Evolutionary conservation across 345 rosid species (phyloP), one percentile per base, ranked within the genome.

Genomic region (Durio zibethinus): DNA sequence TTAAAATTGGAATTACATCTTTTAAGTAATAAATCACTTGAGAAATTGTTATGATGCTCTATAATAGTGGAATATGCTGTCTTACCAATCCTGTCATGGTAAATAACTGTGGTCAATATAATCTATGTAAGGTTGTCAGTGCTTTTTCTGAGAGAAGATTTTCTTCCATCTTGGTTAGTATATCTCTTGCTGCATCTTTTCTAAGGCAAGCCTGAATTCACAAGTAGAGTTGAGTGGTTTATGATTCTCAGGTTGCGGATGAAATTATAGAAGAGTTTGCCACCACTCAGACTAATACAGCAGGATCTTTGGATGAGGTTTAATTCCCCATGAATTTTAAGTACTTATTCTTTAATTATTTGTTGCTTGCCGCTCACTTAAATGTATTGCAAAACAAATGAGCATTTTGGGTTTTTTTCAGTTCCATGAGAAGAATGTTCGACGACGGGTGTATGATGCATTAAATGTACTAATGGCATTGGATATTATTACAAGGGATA

Each of bases 351-450:
- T 71, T 20, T 68, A 43, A 29, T 14, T 11, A 74, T 73, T 23
- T 14, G 54, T 78, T 65, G 42, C 50, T 5, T 76, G 54, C 42
- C 67, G 2, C 45, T 40, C 63, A 9, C 42, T 54, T 11, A 52
- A 59, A 10, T 79, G 35, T 56, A 12, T 48, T 29, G 66, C 33
- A 53, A 72, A 27, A 23, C 1, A 45, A 56, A 25, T 10, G 20
- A 61, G 33, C 27, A 62, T 64, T 27, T 73, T 72, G 57, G 16
- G 1, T 6, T n/a, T 25, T n/a, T 25, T 80, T 76, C 78, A 86
- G 85, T 86, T 78, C 68, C 80, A 84, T 40, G 87, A 84, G 79
- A 82, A 86, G 77, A 86, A 83, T 79, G 84, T 87, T 68, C 76
- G 86, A 70, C 62, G 85, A 43, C 84, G 84, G 74, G 89, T 84